A percentile compares a stretch with the other conserved stretches of the same genome.
These are phyloP conservation scores for Alternaria longipes DNA, from an alignment of 2,329 filamentous ascomycete species.

Conservation along the genomic window DNA sequence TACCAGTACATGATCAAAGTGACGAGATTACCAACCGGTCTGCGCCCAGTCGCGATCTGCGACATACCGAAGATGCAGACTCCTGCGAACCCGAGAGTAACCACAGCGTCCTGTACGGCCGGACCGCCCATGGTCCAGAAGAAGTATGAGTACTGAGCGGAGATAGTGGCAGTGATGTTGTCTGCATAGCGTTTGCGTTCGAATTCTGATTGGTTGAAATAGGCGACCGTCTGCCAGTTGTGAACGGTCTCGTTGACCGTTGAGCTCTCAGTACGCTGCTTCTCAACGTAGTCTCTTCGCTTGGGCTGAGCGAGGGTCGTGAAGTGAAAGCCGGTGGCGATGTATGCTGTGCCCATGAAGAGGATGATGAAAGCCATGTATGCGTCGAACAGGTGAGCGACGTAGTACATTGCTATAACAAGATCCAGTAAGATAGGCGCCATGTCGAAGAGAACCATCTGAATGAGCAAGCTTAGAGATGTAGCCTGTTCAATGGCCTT, in stretches of 20 bases:
- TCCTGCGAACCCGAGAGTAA: constrained; percentile 60
- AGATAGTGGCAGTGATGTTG: constrained; percentile 51
- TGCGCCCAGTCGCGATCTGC: constrained; percentile 60
- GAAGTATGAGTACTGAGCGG: constrained; percentile 44
- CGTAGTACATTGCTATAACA: constrained; percentile 66
- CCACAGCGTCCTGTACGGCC: constrained; percentile 57
- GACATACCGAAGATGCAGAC: constrained; percentile 63
- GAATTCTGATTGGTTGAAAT: constrained; percentile 66
- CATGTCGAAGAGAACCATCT: constrained; percentile 68
- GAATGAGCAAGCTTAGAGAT: constrained; percentile 67
- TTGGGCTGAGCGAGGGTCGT: constrained; percentile 54
- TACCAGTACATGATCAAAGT: constrained; percentile 73
- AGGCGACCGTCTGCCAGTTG: constrained; percentile 68
- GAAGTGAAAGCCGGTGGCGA: constrained; percentile 60
- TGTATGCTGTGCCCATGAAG: constrained; percentile 57
- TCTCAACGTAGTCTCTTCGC: constrained; percentile 55
- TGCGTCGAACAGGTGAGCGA: constrained; percentile 69
- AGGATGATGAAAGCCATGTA: constrained; percentile 56
- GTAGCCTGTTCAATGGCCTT: constrained; percentile 70
- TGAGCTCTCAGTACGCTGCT: constrained; percentile 60
- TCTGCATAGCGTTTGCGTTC: constrained; percentile 62
- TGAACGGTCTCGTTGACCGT: constrained; percentile 67
- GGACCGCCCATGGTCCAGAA: constrained; percentile 43
- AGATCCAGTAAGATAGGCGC: constrained; percentile 71
- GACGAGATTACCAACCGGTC: constrained; percentile 68